phyloP scores from a whole-genome alignment of 2,329 filamentous ascomycete genomes.

The Arthrobotrys sphaeroides region DNA sequence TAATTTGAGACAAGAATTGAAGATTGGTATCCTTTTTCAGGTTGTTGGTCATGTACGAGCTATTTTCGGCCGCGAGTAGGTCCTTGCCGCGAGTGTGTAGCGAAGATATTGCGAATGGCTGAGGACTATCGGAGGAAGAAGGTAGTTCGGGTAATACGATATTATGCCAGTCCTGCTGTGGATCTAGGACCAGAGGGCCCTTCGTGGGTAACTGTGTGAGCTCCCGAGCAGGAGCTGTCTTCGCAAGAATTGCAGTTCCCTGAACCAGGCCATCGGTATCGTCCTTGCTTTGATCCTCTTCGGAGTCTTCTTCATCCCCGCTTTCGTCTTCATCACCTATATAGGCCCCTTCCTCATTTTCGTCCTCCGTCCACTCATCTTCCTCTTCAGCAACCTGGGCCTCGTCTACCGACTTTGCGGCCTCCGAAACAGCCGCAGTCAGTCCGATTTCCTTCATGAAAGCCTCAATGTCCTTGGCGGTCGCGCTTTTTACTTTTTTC shows the following conservation, averaged over 20 bases:
- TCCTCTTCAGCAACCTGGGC: constrained; percentile 62
- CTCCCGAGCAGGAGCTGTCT: not conserved
- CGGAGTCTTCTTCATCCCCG: constrained; percentile 2
- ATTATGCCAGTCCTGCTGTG: constrained; percentile 75
- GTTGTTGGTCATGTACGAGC: constrained; percentile 75
- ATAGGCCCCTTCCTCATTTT: constrained; percentile 60
- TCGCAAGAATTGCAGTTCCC: constrained; percentile 59
- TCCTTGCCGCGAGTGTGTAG: constrained; percentile 76
- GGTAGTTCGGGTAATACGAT: constrained; percentile 68
- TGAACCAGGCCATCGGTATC: constrained; percentile 30
- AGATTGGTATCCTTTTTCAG: constrained; percentile 84
- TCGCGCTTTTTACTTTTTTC: constrained; percentile 62
- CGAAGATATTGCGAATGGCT: constrained; percentile 61
- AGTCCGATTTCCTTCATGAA: constrained; percentile 61
- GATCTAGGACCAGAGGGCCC: constrained; percentile 66
- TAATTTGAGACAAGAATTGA: constrained; percentile 96
- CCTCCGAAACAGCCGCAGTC: constrained; percentile 63
- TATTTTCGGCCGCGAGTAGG: constrained; percentile 80
- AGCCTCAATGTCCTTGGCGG: constrained; percentile 66
- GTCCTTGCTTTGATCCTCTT: not conserved
- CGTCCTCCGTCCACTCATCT: constrained; percentile 59
- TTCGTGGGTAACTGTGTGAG: constrained; percentile 57
- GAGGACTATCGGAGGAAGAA: constrained; percentile 55
- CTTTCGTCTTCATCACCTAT: constrained; percentile 53
- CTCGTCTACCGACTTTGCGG: constrained; percentile 62